Percentiles rank a stretch among this genome's conserved stretches.
These are phyloP conservation scores for Ceratobasidium sp. DNA, from an alignment of 1,284 basidiomycete genomes.

Conservation along the genomic window DNA sequence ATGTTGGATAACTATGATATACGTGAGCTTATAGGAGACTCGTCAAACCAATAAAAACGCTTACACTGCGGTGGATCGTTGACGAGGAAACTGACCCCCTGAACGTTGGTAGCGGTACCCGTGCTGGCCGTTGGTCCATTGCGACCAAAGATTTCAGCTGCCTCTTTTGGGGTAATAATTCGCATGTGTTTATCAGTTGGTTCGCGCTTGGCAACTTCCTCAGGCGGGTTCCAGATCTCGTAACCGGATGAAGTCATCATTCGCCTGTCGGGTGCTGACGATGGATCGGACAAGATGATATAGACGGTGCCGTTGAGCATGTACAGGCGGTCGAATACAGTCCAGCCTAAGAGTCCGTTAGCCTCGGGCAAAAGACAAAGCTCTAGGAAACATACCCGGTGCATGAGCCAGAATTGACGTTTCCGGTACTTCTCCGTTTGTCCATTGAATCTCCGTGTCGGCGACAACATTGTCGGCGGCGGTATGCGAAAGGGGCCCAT, in stretches of 20 bases:
- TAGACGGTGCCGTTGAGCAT: slow-evolving; percentile 51
- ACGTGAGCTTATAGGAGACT: slow-evolving; percentile 31
- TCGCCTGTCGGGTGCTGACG: slow-evolving; percentile 57
- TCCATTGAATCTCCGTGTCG: slow-evolving; percentile 46
- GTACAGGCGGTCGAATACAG: slow-evolving; percentile 51
- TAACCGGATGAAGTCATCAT: slow-evolving; percentile 61
- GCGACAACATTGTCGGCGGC: slow-evolving; percentile 22
- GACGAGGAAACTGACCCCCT: slow-evolving; percentile 78
- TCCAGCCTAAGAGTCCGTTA: slow-evolving; percentile 48
- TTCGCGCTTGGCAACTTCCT: slow-evolving; percentile 58
- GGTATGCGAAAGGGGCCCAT: slow-evolving; percentile 17
- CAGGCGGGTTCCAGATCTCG: slow-evolving; percentile 60
- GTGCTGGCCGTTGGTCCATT: slow-evolving; percentile 56
- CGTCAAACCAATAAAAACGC: slow-evolving; percentile 52
- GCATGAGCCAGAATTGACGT: slow-evolving; percentile 48
- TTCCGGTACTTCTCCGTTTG: slow-evolving; percentile 43
- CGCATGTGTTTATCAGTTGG: slow-evolving; percentile 84
- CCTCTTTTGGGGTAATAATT: slow-evolving; percentile 77
- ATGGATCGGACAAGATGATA: slow-evolving; percentile 56
- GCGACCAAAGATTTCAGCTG: slow-evolving; percentile 76
- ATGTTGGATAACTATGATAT: slow-evolving; percentile 39
- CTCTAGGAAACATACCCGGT: slow-evolving; percentile 45
- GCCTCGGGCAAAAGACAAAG: not conserved
- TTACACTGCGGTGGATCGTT: slow-evolving; percentile 89
- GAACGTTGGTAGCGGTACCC: slow-evolving; percentile 67